Evolutionary conservation across 371 early-diverging fungal genomes (phyloP).

Genomic region (Apophysomyces trapeziformis): DNA sequence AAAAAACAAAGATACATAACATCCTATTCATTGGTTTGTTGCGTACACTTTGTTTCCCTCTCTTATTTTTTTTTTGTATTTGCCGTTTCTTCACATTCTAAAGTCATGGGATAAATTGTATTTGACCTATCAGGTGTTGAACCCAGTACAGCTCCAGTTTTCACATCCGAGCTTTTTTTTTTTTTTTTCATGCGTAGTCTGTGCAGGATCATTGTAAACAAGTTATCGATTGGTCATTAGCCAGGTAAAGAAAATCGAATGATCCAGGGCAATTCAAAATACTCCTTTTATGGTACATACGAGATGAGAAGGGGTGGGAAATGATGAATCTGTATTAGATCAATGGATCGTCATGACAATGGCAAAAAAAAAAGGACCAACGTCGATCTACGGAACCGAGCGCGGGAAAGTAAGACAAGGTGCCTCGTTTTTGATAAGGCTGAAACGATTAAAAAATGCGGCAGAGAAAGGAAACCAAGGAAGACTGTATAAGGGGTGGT

Average conservation of each 20-base stretch:
- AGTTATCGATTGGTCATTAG: background rate
- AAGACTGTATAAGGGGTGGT: too few species aligned
- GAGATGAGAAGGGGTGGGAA: too few species aligned
- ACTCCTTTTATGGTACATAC: too few species aligned
- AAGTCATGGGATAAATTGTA: constrained; percentile 2
- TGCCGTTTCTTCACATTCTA: constrained; percentile 6
- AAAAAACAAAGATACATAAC: too few species aligned
- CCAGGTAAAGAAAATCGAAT: background rate
- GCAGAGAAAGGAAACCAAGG: too few species aligned
- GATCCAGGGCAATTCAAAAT: background rate
- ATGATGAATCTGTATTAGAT: too few species aligned
- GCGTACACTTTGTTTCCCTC: background rate
- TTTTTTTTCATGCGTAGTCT: constrained; percentile 1
- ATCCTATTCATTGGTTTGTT: background rate
- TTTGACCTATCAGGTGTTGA: constrained; percentile 5
- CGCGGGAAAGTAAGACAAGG: too few species aligned
- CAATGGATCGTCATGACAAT: too few species aligned
- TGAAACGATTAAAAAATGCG: too few species aligned
- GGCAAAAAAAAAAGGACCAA: too few species aligned
- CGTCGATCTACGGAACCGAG: too few species aligned
- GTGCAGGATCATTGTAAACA: constrained; percentile 3
- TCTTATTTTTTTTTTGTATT: background rate
- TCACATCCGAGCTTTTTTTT: background rate
- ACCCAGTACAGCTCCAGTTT: background rate
- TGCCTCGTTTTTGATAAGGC: too few species aligned